A percentile compares a stretch with the other conserved stretches of the same genome.
phyloP scores from a whole-genome alignment of 2,329 filamentous ascomycete species.

The Diaporthe destruens region DNA sequence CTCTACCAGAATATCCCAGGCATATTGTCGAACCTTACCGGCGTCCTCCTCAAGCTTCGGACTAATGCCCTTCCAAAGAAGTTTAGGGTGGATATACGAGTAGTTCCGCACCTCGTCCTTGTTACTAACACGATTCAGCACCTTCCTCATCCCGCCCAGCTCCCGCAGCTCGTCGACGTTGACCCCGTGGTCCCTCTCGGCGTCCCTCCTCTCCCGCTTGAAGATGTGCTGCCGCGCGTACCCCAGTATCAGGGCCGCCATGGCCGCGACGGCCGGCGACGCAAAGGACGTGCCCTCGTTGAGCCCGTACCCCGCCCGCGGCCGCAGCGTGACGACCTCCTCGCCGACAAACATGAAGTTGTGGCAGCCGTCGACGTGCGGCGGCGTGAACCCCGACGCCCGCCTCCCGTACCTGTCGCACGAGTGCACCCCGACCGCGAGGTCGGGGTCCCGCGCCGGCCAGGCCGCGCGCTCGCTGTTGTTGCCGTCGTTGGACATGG shows the following conservation, averaged over 20 bases:
- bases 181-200: background rate
- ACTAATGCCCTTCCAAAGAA: background rate
- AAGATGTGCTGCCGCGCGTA: constrained; percentile 5
- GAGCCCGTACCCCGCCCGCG: background rate
- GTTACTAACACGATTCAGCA: background rate
- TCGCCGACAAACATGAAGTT: constrained; percentile 29
- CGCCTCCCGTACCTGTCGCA: background rate
- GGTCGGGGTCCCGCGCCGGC: background rate
- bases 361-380: background rate
- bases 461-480: background rate
- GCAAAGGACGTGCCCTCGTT: background rate
- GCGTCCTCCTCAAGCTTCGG: background rate
- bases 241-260: background rate
- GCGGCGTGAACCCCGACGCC: background rate
- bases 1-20: background rate
- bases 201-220: background rate
- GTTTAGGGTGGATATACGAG: background rate
- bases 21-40: background rate
- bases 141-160: background rate
- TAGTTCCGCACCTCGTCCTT: background rate
- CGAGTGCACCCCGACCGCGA: background rate
- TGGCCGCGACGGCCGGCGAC: background rate
- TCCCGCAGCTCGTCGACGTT: background rate
- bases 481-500: constrained; percentile 19
- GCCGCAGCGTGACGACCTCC: background rate